A percentile compares a stretch with the other conserved stretches of the same genome.
Evolutionary conservation across 257 asterid genomes (phyloP).

Genomic region (Nicotiana tomentosiformis): DNA sequence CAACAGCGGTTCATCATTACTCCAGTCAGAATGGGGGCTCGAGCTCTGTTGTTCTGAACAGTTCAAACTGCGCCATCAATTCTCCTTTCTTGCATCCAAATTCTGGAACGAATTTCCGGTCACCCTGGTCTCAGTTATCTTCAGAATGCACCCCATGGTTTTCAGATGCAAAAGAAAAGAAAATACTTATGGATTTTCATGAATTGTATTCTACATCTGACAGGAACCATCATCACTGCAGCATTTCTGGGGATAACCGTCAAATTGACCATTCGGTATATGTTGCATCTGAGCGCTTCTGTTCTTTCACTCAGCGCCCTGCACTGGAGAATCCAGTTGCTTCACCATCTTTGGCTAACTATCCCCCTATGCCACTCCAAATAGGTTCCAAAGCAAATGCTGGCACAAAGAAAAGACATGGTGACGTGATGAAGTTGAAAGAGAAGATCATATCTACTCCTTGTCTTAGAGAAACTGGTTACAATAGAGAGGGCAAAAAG

Average conservation of each 20-base stretch:
- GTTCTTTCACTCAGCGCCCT: slow-evolving; percentile 15
- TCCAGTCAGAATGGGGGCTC: slow-evolving; percentile 18
- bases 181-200: slow-evolving; percentile 11
- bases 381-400: slow-evolving; percentile 22
- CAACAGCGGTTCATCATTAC: slow-evolving; percentile 22
- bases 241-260: slow-evolving; percentile 20
- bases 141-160: slow-evolving; percentile 26
- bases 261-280: slow-evolving; percentile 21
- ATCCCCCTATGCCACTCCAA: slow-evolving; percentile 21
- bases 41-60: slow-evolving; percentile 17
- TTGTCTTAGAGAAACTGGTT: slow-evolving; percentile 15
- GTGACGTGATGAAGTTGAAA: slow-evolving; percentile 19
- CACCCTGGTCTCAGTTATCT: slow-evolving; percentile 36
- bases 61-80: slow-evolving; percentile 30
- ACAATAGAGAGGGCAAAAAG: slow-evolving; percentile 27
- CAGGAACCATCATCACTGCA: slow-evolving; percentile 18
- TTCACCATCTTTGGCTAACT: slow-evolving; percentile 18
- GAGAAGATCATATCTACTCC: slow-evolving; percentile 20
- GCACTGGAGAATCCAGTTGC: slow-evolving; percentile 21
- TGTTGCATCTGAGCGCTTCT: slow-evolving; percentile 20
- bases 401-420: slow-evolving; percentile 19
- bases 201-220: slow-evolving; percentile 22
- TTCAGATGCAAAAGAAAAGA: slow-evolving; percentile 28
- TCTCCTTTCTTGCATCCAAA: slow-evolving; percentile 48
- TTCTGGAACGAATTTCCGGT: slow-evolving; percentile 23